phyloP scores from a whole-genome alignment of 352 stramenopile genomes.

The Bremia lactucae region DNA sequence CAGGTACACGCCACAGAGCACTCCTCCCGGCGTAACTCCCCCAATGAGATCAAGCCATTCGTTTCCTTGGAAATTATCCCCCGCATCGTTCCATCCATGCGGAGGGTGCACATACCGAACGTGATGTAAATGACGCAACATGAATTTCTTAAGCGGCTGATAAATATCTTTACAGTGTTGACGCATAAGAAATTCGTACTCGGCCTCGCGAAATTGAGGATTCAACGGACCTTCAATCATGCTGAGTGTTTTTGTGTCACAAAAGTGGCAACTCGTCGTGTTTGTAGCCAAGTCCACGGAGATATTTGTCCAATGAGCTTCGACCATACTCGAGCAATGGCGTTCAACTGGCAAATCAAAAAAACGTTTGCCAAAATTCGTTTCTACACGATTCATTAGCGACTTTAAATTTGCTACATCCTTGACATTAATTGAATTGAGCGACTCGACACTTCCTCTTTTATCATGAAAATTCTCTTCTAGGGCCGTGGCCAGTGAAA shows the following conservation, averaged over 20 bases:
- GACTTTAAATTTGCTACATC: conserved; percentile 9
- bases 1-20: conserved; percentile 21
- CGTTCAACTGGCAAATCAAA: conserved; percentile 1
- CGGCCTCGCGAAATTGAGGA: conserved; percentile 15
- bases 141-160: conserved; percentile 22
- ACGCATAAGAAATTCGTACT: conserved; percentile 22
- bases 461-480: conserved; percentile 1
- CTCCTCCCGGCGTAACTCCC: conserved; percentile 9
- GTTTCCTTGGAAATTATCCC: conserved; percentile 10
- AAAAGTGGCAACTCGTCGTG: conserved; percentile 15
- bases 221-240: conserved; percentile 18
- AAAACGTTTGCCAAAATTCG: conserved; percentile 10
- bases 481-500: conserved; percentile 8
- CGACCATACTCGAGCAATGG: conserved; percentile 8
- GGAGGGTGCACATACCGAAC: conserved; percentile 12
- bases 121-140: conserved; percentile 19
- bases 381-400: conserved; percentile 11
- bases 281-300: conserved; percentile 12
- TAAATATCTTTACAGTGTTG: conserved; percentile 21
- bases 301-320: conserved; percentile 17
- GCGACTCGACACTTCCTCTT: not conserved
- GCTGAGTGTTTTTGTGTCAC: conserved; percentile 10
- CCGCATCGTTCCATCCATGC: conserved; percentile 8
- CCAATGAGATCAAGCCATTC: conserved; percentile 20
- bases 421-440: conserved; percentile 10